A percentile compares a stretch with the other conserved stretches of the same genome.
phyloP scores from a whole-genome alignment of 495 filamentous ascomycete genomes.

The Cudoniella acicularis region DNA sequence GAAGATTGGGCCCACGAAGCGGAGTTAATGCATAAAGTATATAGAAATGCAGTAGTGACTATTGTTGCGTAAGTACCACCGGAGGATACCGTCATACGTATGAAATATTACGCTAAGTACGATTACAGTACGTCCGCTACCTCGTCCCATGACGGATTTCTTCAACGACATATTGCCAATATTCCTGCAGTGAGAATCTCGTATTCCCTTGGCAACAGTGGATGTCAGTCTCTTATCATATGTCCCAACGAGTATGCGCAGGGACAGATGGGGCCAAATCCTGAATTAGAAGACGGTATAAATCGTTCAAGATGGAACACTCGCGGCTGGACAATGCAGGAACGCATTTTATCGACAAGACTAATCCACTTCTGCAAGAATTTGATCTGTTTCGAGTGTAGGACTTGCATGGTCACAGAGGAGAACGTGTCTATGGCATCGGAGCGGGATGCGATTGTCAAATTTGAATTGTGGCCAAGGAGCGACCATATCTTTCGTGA shows the following conservation, averaged over 20 bases:
- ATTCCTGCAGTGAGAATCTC: slow-evolving; percentile 5
- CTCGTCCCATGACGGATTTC: slow-evolving; percentile 18
- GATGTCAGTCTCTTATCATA: slow-evolving; percentile 2
- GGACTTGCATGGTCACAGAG: not conserved
- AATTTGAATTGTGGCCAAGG: not conserved
- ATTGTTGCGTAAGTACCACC: slow-evolving; percentile 20
- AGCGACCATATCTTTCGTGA: too few species aligned
- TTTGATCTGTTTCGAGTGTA: slow-evolving; percentile 8
- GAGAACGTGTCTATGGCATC: slow-evolving; percentile 2
- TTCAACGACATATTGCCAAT: slow-evolving; percentile 12
- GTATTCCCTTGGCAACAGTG: not conserved
- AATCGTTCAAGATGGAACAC: slow-evolving; percentile 6
- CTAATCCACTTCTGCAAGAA: slow-evolving; percentile 8
- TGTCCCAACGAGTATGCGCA: not conserved
- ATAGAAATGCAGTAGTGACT: slow-evolving; percentile 13
- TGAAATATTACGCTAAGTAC: too few species aligned
- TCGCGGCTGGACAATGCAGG: slow-evolving; percentile 9
- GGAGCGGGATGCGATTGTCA: too few species aligned
- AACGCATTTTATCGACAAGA: slow-evolving; percentile 4
- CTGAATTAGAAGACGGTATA: not conserved
- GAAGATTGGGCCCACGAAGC: slow-evolving; percentile 17
- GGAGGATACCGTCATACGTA: too few species aligned
- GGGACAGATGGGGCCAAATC: not conserved
- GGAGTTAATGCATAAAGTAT: slow-evolving; percentile 13
- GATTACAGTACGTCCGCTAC: slow-evolving; percentile 14